A percentile compares a stretch with the other conserved stretches of the same genome.
Conservation (phyloP, 495 filamentous ascomycete species). For the Daldinia decipiens region DNA sequence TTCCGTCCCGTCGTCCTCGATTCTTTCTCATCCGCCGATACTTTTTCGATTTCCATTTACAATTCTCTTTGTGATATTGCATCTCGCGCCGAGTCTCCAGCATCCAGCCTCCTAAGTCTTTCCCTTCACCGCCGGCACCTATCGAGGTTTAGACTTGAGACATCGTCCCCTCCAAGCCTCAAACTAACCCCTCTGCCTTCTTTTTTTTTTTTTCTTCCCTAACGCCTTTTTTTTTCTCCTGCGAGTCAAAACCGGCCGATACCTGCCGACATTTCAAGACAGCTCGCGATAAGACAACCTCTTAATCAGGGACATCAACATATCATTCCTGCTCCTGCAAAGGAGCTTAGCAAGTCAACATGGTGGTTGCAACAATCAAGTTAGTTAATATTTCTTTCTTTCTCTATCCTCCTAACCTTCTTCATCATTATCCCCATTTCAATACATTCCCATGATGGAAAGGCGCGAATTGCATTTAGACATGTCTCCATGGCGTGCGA, state of each 20-base stretch:
- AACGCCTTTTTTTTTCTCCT: conserved; percentile 23
- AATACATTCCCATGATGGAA: conserved; percentile 6
- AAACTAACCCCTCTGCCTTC: conserved; percentile 35
- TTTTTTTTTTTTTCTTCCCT: conserved; percentile 19
- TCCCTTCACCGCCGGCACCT: conserved; percentile 37
- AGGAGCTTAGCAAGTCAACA: conserved; percentile 59
- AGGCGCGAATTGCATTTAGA: conserved; percentile 30
- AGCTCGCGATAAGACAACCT: conserved; percentile 45
- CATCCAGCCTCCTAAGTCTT: conserved; percentile 30
- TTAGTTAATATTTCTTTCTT: conserved; percentile 56
- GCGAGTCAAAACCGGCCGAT: conserved; percentile 43
- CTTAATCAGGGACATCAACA: conserved; percentile 36
- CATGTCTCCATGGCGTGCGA: conserved; percentile 21
- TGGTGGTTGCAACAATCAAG: conserved; percentile 89
- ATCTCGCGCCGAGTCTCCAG: conserved; percentile 26
- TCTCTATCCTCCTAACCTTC: conserved; percentile 10
- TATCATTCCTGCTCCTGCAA: conserved; percentile 39
- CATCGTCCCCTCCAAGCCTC: conserved; percentile 27
- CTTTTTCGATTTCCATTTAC: conserved; percentile 29
- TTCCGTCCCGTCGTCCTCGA: conserved; percentile 26
- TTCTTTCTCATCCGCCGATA: conserved; percentile 30
- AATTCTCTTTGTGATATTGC: conserved; percentile 42
- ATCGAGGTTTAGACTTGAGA: conserved; percentile 38
- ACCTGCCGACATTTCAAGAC: conserved; percentile 39
- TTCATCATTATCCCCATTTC: conserved; percentile 13